Conservation (phyloP, 2,329 filamentous ascomycete species). For the Fusarium longipes region DNA sequence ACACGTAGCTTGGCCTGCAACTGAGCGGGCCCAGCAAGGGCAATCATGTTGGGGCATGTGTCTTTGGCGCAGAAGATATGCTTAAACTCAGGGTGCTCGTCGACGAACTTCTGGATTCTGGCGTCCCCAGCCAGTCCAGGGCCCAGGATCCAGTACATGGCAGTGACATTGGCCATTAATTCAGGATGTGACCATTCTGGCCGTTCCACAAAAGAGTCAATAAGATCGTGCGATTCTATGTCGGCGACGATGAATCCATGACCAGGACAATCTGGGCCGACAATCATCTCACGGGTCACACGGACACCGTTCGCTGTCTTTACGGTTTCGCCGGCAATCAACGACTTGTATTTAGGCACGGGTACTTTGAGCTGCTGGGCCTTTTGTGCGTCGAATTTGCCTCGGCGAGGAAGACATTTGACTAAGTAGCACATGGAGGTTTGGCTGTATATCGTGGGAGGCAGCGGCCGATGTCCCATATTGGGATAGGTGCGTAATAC, state of each 20-base stretch:
- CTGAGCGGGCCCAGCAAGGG: conserved; percentile 73
- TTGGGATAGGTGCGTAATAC: conserved; percentile 17
- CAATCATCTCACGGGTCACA: conserved; percentile 88
- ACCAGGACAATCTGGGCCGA: conserved; percentile 74
- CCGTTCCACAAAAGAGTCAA: conserved; percentile 75
- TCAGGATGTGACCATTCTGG: conserved; percentile 76
- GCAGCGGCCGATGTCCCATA: conserved; percentile 61
- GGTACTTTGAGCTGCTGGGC: conserved; percentile 74
- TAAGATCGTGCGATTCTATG: conserved; percentile 75
- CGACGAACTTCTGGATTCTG: conserved; percentile 76
- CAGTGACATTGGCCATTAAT: conserved; percentile 74
- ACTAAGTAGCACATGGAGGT: conserved; percentile 88
- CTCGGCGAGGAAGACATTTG: conserved; percentile 78
- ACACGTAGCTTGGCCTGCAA: conserved; percentile 76
- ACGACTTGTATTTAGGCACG: conserved; percentile 64
- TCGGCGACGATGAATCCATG: conserved; percentile 84
- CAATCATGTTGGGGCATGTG: conserved; percentile 78
- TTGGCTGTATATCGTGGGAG: conserved; percentile 71
- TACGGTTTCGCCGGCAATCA: conserved; percentile 74
- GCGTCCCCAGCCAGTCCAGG: conserved; percentile 71
- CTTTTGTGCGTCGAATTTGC: conserved; percentile 78
- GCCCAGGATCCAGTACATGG: conserved; percentile 86
- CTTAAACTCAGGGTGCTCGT: conserved; percentile 67
- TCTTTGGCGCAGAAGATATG: conserved; percentile 85
- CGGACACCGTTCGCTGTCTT: conserved; percentile 71